Evolutionary conservation across 495 filamentous ascomycete genomes (phyloP), one percentile per base, ranked within the genome.

Genomic region (Thermothielavioides terrestris): DNA sequence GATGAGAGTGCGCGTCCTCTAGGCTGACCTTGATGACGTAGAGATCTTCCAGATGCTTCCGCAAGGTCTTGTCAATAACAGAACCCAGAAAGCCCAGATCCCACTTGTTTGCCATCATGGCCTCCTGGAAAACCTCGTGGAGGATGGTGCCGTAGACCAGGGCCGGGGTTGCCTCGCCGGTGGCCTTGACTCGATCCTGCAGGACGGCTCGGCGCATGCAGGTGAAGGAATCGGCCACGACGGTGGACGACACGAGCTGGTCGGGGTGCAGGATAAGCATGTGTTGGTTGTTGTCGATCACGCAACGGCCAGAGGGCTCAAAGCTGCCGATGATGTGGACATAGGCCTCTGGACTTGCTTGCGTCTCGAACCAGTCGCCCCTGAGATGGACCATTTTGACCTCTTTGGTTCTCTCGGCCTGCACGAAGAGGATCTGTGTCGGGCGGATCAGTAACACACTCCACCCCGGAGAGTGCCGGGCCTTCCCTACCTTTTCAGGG

Each of bases 221-320:
- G 34, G 79, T 81, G 59, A 95, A 90, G 0, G 92, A 94, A 61
- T 98, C 92, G 30, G 86, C 92, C 27, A 98, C 84, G 8, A 91
- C 85, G 7, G 90, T 95, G 2, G 91, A 84, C 10, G 92, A 96
- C 43, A 98, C 83, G 20, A 98, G 78, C 68, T 95, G 90, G 65
- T 98, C 92, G 2, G 92, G 92, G 62, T 98, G 89, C 11, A 98
- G 73, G 55, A 98, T 91, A 31, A 98, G 68, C 71, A 95, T 85
- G 57, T 94, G 86, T 45, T 83, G 71, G 21, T 71, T 66, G 62
- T 95, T 87, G 63, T 89, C 83, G 48, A 83, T 68, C 43, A 95
- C 73, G 52, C 88, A 77, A 62, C 80, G 83, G 6, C 85, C 84
- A 10, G 66, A 69, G 4, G 69, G 53, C 46, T 83, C 71, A 57